Conservation (phyloP, 192 early-diverging fungal genomes). For the Podochytrium sp. region DNA sequence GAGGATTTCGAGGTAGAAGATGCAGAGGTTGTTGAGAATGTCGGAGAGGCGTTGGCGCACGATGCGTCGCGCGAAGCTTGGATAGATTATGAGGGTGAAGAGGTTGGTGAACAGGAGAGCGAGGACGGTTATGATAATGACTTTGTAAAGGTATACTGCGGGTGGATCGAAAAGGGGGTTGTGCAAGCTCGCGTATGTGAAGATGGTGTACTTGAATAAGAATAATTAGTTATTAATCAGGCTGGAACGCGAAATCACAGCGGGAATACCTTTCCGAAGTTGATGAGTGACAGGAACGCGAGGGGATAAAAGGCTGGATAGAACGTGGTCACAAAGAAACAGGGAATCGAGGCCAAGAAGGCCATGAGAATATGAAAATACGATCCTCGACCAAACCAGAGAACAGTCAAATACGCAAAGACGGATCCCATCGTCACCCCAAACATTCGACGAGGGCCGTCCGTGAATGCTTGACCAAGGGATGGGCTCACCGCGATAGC, state of each 20-base stretch:
- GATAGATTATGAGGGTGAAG: constrained; percentile 26
- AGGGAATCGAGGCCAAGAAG: constrained; percentile 5
- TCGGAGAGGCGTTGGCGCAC: constrained; percentile 4
- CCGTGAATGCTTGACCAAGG: constrained; percentile 2
- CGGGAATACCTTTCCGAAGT: constrained; percentile 28
- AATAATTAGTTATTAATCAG: background rate
- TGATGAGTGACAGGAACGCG: constrained; percentile 15
- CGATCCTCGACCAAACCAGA: background rate
- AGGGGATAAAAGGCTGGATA: background rate
- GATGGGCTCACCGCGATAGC: constrained; percentile 6
- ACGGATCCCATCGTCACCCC: background rate
- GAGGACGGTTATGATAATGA: background rate
- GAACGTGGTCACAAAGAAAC: constrained; percentile 4
- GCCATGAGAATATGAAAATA: constrained; percentile 3
- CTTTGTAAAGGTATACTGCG: constrained; percentile 20
- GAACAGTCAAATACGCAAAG: background rate
- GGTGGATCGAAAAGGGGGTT: constrained; percentile 18
- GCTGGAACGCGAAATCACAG: too few relatives aligned
- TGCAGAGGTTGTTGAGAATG: constrained; percentile 6
- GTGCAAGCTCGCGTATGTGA: constrained; percentile 5
- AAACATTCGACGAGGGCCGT: background rate
- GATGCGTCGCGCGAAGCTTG: constrained; percentile 17
- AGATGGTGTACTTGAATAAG: constrained; percentile 3
- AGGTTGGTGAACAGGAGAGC: constrained; percentile 16
- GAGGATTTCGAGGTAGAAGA: constrained; percentile 15